These are phyloP conservation scores for Chaetomium sp. DNA, from an alignment of 2,329 filamentous ascomycete species.

Conservation along the genomic window DNA sequence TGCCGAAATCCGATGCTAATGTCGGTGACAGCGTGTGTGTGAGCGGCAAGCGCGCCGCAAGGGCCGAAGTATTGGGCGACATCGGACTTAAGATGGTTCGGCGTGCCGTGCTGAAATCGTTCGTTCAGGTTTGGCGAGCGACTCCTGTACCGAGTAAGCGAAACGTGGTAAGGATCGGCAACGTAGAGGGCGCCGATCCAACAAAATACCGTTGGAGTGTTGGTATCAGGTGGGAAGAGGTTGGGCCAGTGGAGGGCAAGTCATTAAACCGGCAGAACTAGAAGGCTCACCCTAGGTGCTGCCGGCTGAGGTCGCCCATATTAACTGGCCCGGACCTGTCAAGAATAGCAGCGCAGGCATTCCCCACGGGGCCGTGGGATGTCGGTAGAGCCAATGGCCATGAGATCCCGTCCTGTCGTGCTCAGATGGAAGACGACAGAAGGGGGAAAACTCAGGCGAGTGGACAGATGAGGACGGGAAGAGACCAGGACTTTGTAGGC, in stretches of 20 bases:
- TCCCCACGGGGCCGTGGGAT: constrained; percentile 31
- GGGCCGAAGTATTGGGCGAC: constrained; percentile 6
- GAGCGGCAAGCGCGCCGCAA: constrained; percentile 19
- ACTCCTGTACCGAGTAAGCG: constrained; percentile 12
- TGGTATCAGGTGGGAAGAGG: constrained; percentile 12
- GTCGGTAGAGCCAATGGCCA: constrained; percentile 31
- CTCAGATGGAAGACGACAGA: constrained; percentile 25
- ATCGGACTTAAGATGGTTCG: constrained; percentile 16
- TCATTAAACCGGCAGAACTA: constrained; percentile 29
- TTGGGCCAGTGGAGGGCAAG: constrained; percentile 1
- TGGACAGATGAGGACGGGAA: constrained; percentile 18
- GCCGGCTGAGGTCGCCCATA: constrained; percentile 33
- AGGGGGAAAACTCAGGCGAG: constrained; percentile 14
- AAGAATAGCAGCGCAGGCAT: constrained; percentile 32
- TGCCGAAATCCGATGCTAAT: constrained; percentile 20
- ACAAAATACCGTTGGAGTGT: background rate
- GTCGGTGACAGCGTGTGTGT: background rate
- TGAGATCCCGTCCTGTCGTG: constrained; percentile 26
- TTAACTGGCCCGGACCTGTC: constrained; percentile 29
- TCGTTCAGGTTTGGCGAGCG: constrained; percentile 6
- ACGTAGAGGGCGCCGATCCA: constrained; percentile 3
- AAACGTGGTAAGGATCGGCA: constrained; percentile 13
- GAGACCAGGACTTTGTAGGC: constrained; percentile 14
- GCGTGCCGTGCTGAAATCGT: constrained; percentile 22
- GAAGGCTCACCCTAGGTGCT: constrained; percentile 18